These are phyloP conservation scores for Lathyrus oleraceus DNA, from an alignment of 306 rosid species.

Conservation along the genomic window DNA sequence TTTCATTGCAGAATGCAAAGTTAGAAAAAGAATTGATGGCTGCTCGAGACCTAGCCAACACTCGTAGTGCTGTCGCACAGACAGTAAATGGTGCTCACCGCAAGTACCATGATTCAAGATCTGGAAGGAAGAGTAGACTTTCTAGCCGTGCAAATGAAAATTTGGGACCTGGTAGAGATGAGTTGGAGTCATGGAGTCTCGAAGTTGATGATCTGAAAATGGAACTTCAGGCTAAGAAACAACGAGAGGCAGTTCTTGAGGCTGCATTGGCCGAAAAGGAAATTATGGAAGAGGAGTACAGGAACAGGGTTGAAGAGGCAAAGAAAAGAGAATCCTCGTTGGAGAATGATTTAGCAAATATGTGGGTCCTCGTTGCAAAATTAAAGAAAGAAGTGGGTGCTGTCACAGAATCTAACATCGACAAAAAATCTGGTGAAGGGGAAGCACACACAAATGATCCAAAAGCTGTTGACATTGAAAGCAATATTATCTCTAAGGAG, in stretches of 20 bases:
- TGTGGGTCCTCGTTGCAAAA: conserved; percentile 99
- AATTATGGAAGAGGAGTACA: conserved; percentile 74
- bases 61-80: conserved; percentile 49
- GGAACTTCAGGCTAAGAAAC: conserved; percentile 90
- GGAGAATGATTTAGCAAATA: conserved; percentile 95
- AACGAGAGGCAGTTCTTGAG: conserved; percentile 89
- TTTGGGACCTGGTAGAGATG: conserved; percentile 53
- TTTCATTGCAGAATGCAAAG: conserved; percentile 80
- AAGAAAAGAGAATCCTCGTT: conserved; percentile 81
- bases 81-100: conserved; percentile 65
- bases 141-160: conserved; percentile 63
- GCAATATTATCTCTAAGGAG: conserved; percentile 41
- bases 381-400: conserved; percentile 81
- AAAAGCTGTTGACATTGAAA: conserved; percentile 43
- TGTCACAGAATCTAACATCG: conserved; percentile 51
- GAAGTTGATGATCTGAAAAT: conserved; percentile 72
- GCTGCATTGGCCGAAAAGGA: conserved; percentile 90
- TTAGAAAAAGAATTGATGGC: conserved; percentile 81
- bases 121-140: conserved; percentile 79
- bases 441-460: conserved; percentile 40
- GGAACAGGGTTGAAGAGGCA: conserved; percentile 79
- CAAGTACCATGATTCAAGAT: conserved; percentile 64
- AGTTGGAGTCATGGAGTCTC: conserved; percentile 77
- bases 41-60: conserved; percentile 70
- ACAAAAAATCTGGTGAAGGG: conserved; percentile 46